A percentile compares a stretch with the other conserved stretches of the same genome.
Evolutionary conservation across 2,329 filamentous ascomycete species (phyloP).

Genomic region (Diaporthe longicolla): DNA sequence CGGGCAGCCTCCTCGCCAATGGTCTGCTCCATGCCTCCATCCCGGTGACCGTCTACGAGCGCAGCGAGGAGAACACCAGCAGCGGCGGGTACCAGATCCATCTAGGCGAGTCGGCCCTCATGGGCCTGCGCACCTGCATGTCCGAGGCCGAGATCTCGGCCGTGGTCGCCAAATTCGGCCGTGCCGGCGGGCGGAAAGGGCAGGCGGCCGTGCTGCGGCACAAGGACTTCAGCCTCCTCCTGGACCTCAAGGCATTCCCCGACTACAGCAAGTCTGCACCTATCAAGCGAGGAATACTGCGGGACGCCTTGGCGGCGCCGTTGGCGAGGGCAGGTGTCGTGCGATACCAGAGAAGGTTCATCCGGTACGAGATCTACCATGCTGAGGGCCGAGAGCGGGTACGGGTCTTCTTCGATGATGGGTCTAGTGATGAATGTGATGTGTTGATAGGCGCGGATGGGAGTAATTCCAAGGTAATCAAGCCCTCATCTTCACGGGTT

Average conservation of each 20-base stretch:
- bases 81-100: constrained; percentile 17
- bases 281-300: constrained; percentile 3
- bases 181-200: neutral
- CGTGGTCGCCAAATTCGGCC: constrained; percentile 4
- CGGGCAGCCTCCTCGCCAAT: constrained; percentile 6
- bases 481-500: neutral
- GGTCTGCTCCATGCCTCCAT: constrained; percentile 10
- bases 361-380: neutral
- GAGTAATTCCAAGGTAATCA: neutral
- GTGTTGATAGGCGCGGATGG: neutral
- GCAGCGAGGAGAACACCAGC: constrained; percentile 4
- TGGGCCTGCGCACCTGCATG: neutral
- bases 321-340: constrained; percentile 1
- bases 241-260: neutral
- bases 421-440: constrained; percentile 6
- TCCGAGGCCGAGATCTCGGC: constrained; percentile 8
- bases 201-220: constrained; percentile 1
- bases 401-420: neutral
- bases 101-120: constrained; percentile 4
- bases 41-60: constrained; percentile 14
- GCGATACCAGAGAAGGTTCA: neutral
- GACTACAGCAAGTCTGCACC: constrained; percentile 18
- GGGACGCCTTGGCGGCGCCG: neutral
- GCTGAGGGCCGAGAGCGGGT: neutral
- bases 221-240: constrained; percentile 8